Evolutionary conservation across 169 alveolate genomes (phyloP), one percentile per base, ranked within the genome.

Genomic region (Sarcocystis neurona): DNA sequence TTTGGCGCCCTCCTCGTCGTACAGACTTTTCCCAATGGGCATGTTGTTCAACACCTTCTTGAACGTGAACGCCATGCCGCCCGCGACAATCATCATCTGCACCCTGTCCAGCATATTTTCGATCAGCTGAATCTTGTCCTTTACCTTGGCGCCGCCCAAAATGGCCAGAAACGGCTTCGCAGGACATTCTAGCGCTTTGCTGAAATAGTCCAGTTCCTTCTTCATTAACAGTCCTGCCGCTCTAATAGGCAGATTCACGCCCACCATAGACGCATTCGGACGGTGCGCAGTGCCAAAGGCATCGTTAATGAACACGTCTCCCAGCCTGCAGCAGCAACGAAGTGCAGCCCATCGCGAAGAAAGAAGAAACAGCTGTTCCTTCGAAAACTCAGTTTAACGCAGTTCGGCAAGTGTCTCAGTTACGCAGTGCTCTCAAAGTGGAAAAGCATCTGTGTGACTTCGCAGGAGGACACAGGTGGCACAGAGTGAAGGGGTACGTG

Each of bases 241-340:
- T 34, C 92, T 66, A 1, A 94, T 85, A 18, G 96, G 93, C 48
- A 97, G 90, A 70, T 97, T 93, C 0, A 98, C 95, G 43, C 99
- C 99, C 3, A 97, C 99, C 99, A 98, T 97, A 53, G 99, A 97
- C 66, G 98, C 94, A 90, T 98, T 99, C 44, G 99, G 99, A 85
- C 99, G 96, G 88, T 98, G 99, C 27, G 99, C 99, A 30, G 99
- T 97, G 18, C 99, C 99, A 90, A 98, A 98, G 39, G 99, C 99
- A 92, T 98, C 99, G 92, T 98, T 98, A 39, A 98, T 97, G 95
- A 92, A 98, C 23, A 98, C 75, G 84, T 98, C 99, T 37, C 99
- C 99, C 56, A 74, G 99, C 99, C 93, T 99, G 96, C 87, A 98
- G 99, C 18, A 98, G 98, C n/a, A n/a, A n/a, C n/a, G n/a, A n/a